A percentile compares a stretch with the other conserved stretches of the same genome.
Evolutionary conservation across 371 early-diverging fungal genomes (phyloP).

Genomic region (Gilbertella persicaria): DNA sequence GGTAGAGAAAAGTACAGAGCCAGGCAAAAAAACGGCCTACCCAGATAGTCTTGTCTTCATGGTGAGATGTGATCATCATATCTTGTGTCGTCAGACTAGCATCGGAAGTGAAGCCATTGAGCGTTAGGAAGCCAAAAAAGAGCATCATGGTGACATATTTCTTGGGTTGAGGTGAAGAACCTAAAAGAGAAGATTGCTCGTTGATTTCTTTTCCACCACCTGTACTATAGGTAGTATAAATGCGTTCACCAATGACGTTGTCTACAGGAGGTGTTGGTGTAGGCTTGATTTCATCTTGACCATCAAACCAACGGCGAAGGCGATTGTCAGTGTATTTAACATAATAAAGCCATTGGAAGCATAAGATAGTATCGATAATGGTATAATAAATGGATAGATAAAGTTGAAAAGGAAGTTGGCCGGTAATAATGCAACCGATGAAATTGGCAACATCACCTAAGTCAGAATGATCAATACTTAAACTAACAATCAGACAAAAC

Average conservation of each 20-base stretch:
- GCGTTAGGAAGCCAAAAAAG: conserved; percentile 15
- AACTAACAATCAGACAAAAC: conserved; percentile 1
- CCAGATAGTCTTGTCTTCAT: conserved; percentile 21
- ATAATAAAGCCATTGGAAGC: conserved; percentile 50
- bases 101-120: conserved; percentile 5
- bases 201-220: conserved; percentile 11
- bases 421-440: conserved; percentile 67
- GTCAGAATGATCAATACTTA: conserved; percentile 2
- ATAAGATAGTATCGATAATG: conserved; percentile 41
- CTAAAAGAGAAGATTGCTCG: conserved; percentile 18
- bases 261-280: not conserved
- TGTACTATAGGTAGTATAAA: conserved; percentile 7
- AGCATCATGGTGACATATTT: conserved; percentile 23
- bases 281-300: conserved; percentile 16
- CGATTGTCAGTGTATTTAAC: conserved; percentile 39
- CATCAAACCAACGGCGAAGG: conserved; percentile 37
- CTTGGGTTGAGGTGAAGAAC: conserved; percentile 12
- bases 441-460: conserved; percentile 73
- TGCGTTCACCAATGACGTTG: not conserved
- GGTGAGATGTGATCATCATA: not conserved
- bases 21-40: conserved; percentile 69
- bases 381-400: conserved; percentile 45
- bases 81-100: not conserved
- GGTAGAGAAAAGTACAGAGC: conserved; percentile 68
- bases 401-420: conserved; percentile 74